Evolutionary conservation across 176 grass and related monocot genomes (phyloP), one percentile per base, ranked within the genome.

Genomic region (Raddia distichophylla): DNA sequence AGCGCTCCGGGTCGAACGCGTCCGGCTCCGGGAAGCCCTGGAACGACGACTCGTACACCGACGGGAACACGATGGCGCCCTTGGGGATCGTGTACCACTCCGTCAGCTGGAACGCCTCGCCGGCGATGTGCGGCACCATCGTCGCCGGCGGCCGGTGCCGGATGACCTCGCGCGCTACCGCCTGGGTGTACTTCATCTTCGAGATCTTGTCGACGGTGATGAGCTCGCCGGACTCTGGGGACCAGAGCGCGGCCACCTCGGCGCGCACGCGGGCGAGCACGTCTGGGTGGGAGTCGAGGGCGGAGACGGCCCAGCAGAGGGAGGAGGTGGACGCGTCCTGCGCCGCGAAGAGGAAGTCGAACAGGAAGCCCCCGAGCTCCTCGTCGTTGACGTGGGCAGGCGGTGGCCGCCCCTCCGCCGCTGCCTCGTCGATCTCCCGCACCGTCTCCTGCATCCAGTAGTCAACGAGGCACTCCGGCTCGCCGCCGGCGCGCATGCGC

Each of bases 291-390:
- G 92, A 57, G 43, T 94, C 92, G 0, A 97, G 95, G 10, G 89
- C 75, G 5, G 88, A 77, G 0, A 97, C 86, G 0, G 90, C 95
- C 92, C 92, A 93, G 77, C 90, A 90, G 6, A 97, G 92, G 1
- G 92, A 97, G 6, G 92, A 97, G 9, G 94, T 97, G 37, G 89
- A 94, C 62, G 94, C 94, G 86, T 97, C 94, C 87, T 97, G 94
- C 61, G 94, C 87, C 2, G 94, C 94, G 82, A 97, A 97, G 18
- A 97, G 86, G 85, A 97, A 94, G 83, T 93, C 95, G 70, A 98
- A 98, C 17, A 94, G 57, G 66, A 86, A 85, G 20, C 82, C 84
- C 5, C 95, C 92, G 5, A 98, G 62, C 67, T 98, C 78, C 51
- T 81, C 74, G 80, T 94, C 95, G n/a, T 11, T 7, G 47, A 76